Conservation (phyloP, 164 flowering plant species). For the Aristolochia californica region DNA sequence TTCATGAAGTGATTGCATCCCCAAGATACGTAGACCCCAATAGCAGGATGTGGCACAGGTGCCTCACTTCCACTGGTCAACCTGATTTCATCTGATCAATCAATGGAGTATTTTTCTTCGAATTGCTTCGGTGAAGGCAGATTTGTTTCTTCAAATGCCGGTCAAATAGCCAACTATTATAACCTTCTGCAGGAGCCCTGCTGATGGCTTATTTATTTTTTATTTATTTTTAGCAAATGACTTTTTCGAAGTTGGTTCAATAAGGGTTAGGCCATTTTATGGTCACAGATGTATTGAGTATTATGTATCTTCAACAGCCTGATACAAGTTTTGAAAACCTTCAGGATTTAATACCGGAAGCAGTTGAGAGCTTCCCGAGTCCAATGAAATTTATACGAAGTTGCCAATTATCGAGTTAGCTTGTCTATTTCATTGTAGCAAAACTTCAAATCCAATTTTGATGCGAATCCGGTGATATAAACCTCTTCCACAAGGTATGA, state of each 20-base stretch:
- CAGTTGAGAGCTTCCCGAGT: too few species aligned
- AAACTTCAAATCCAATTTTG: neutral
- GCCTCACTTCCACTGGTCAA: slow-evolving; percentile 45
- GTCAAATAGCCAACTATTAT: neutral
- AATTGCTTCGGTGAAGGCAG: slow-evolving; percentile 20
- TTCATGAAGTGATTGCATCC: slow-evolving; percentile 35
- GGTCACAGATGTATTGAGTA: too few species aligned
- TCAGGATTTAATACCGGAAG: too few species aligned
- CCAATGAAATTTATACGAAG: too few species aligned
- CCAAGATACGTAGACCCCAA: slow-evolving; percentile 34
- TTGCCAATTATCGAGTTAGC: neutral
- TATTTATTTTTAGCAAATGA: too few species aligned
- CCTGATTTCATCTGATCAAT: slow-evolving; percentile 33
- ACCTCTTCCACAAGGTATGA: too few species aligned
- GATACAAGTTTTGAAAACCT: too few species aligned
- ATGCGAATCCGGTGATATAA: neutral
- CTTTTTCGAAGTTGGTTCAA: too few species aligned
- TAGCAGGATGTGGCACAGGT: slow-evolving; percentile 52
- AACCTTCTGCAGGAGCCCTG: too few species aligned
- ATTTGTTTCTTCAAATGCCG: slow-evolving; percentile 15
- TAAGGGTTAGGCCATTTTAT: too few species aligned
- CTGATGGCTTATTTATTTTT: slow-evolving; percentile 13
- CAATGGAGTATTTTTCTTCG: slow-evolving; percentile 3
- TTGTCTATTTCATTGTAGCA: neutral
- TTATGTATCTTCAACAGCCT: too few species aligned